These are phyloP conservation scores for Aspergillus carbonarius DNA, from an alignment of 2,329 filamentous ascomycete species.

Conservation along the genomic window DNA sequence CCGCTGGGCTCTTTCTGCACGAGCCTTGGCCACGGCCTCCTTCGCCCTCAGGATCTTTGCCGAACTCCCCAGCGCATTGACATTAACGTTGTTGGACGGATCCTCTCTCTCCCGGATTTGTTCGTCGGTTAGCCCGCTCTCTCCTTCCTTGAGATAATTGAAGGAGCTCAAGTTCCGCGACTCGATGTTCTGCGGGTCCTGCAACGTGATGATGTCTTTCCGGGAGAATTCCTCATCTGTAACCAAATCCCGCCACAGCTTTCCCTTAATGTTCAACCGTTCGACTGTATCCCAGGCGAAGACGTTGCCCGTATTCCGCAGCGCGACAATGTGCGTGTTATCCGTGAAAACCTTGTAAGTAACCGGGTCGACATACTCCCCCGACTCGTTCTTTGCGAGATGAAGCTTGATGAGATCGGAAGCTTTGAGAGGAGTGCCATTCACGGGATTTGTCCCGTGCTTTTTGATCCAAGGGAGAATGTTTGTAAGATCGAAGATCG, in stretches of 20 bases:
- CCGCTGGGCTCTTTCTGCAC: conserved; percentile 66
- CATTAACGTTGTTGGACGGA: conserved; percentile 67
- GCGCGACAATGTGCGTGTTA: conserved; percentile 92
- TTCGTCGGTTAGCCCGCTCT: conserved; percentile 65
- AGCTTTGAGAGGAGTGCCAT: conserved; percentile 73
- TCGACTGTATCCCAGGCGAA: conserved; percentile 96
- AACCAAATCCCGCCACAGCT: conserved; percentile 90
- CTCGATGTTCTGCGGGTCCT: conserved; percentile 89
- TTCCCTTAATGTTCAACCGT: conserved; percentile 91
- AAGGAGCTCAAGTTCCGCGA: conserved; percentile 81
- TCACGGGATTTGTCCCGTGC: conserved; percentile 87
- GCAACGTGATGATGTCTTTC: conserved; percentile 91
- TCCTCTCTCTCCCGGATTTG: conserved; percentile 67
- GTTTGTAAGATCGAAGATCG: conserved; percentile 92
- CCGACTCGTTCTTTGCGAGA: conserved; percentile 87
- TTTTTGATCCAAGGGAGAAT: conserved; percentile 94
- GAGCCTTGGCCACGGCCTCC: conserved; percentile 87
- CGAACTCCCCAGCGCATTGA: conserved; percentile 72
- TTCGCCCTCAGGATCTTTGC: conserved; percentile 87
- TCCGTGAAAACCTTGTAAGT: conserved; percentile 98
- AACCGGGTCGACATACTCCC: conserved; percentile 91
- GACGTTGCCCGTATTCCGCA: conserved; percentile 85
- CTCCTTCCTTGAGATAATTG: conserved; percentile 83
- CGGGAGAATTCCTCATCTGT: conserved; percentile 83
- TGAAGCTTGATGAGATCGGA: conserved; percentile 86